Evolutionary conservation across 345 rosid species (phyloP), one percentile per base, ranked within the genome.

Genomic region (Ceriops decandra): DNA sequence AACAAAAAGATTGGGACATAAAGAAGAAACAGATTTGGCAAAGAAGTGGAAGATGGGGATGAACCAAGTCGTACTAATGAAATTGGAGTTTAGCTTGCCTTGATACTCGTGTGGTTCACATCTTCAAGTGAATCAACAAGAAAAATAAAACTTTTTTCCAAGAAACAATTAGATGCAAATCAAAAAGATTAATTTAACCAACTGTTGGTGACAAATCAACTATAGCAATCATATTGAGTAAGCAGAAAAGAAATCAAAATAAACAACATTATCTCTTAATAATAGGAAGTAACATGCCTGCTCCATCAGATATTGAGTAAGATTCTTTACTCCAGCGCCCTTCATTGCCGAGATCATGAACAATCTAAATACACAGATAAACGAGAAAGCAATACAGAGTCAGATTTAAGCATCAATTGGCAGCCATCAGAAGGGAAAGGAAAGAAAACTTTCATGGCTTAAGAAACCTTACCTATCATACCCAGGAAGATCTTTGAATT

Each of bases 341-440:
- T 87, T 91, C 65, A 90, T 74, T 57, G 91, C 99, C 0, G 96
- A 91, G 73, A 90, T 87, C 93, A 87, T 88, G 82, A 95, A 91
- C 75, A 74, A 69, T 85, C 96, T 91, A 81, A 27, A 79, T 21
- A 69, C 24, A 83, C 38, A 73, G 65, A 64, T 46, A 26, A 61
- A 63, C 64, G 26, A 49, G 47, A 52, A 21, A 66, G 32, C 10
- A 15, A 57, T 63, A 36, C 62, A 68, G 38, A 62, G 60, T 56
- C 26, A 42, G 53, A 49, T 52, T 72, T 68, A 42, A 56, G 62
- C 38, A 66, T 35, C 56, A 31, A 56, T 32, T 11, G 24, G 28
- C 52, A 31, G 57, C 47, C 20, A 59, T 53, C 7, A 57, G 66
- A 67, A 68, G 19, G 60, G 21, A 57, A 21, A 52, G 63, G 19